phyloP scores from a whole-genome alignment of 1,284 basidiomycete species.

The Stereum hirsutum region DNA sequence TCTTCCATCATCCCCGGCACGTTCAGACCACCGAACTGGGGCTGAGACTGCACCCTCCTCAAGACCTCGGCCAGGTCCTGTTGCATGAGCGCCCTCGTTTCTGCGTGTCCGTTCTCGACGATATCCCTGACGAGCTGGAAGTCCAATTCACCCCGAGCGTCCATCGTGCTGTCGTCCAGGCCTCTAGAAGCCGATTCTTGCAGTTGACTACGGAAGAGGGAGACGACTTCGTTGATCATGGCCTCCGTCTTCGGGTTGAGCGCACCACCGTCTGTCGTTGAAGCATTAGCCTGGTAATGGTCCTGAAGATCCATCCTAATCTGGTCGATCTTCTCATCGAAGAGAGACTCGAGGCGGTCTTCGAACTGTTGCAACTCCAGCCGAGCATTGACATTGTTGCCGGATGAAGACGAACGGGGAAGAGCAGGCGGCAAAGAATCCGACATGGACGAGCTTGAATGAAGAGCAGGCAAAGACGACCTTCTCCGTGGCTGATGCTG shows the following conservation, averaged over 20 bases:
- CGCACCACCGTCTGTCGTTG: constrained; percentile 5
- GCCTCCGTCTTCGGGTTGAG: constrained; percentile 41
- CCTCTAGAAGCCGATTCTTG: constrained; percentile 48
- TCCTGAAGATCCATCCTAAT: constrained; percentile 33
- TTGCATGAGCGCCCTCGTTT: constrained; percentile 46
- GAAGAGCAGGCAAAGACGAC: constrained; percentile 54
- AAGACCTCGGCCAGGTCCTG: constrained; percentile 43
- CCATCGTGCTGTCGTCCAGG: constrained; percentile 56
- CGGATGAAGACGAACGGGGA: too few species aligned
- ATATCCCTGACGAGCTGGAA: constrained; percentile 65
- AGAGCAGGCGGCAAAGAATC: constrained; percentile 34
- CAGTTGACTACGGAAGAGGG: constrained; percentile 57
- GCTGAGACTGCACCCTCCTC: constrained; percentile 25
- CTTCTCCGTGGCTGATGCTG: constrained; percentile 31
- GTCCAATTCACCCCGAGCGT: constrained; percentile 69
- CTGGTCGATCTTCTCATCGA: constrained; percentile 60
- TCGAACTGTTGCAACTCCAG: constrained; percentile 54
- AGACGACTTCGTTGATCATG: constrained; percentile 55
- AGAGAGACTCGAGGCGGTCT: constrained; percentile 43
- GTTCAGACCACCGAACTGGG: constrained; percentile 11
- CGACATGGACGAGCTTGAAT: constrained; percentile 28
- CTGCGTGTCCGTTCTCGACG: constrained; percentile 57
- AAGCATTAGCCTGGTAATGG: constrained; percentile 15
- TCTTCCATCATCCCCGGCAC: constrained; percentile 39
- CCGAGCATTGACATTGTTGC: constrained; percentile 45